These are phyloP conservation scores for Entomortierella parvispora DNA, from an alignment of 192 early-diverging fungal species.

Conservation along the genomic window DNA sequence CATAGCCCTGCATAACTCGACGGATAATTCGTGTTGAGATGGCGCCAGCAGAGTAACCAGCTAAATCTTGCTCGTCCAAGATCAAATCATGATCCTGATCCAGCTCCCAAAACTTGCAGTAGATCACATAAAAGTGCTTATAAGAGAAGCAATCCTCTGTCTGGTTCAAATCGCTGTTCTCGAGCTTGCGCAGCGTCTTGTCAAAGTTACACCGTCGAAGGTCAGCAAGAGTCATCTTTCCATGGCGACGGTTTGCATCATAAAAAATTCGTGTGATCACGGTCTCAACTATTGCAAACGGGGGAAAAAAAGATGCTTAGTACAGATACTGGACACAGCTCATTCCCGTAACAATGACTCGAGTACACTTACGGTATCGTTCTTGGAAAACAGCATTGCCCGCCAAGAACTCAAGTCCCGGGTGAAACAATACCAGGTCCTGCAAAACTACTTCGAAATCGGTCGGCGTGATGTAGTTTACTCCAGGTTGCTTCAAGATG, in stretches of 20 bases:
- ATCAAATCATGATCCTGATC: constrained; percentile 90
- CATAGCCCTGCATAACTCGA: constrained; percentile 76
- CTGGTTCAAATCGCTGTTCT: constrained; percentile 63
- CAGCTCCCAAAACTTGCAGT: constrained; percentile 97
- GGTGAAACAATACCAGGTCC: constrained; percentile 89
- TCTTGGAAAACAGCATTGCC: constrained; percentile 84
- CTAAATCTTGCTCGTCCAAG: constrained; percentile 74
- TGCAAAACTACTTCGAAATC: constrained; percentile 77
- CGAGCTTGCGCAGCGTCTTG: constrained; percentile 70
- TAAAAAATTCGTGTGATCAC: constrained; percentile 92
- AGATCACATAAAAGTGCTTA: constrained; percentile 98
- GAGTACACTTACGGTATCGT: constrained; percentile 72
- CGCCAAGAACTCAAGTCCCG: constrained; percentile 86
- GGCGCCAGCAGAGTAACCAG: constrained; percentile 75
- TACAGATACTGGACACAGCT: constrained; percentile 2
- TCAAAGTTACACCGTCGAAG: constrained; percentile 75
- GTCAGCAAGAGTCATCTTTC: constrained; percentile 81
- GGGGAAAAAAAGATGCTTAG: background rate
- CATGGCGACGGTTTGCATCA: constrained; percentile 68
- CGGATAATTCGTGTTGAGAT: constrained; percentile 76
- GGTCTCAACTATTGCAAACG: constrained; percentile 75
- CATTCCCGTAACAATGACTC: constrained; percentile 1
- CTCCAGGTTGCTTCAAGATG: constrained; percentile 60
- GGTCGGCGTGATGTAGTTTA: constrained; percentile 62
- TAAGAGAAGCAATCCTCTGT: constrained; percentile 92